Conservation (phyloP, 2,329 filamentous ascomycete species). For the Colletotrichum sansevieriae region DNA sequence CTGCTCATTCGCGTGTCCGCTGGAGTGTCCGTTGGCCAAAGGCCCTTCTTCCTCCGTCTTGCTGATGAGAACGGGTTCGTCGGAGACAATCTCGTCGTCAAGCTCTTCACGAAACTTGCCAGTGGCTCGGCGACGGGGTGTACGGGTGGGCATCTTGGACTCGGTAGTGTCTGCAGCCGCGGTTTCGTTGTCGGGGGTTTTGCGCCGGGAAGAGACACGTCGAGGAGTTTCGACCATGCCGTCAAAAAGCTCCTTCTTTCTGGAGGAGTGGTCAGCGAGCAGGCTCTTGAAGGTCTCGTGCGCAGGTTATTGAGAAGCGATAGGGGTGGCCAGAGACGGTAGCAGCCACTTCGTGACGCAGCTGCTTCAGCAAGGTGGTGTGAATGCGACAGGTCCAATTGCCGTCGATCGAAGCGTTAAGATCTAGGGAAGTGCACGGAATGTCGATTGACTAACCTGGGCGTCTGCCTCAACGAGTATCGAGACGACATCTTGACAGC, state of each 20-base stretch:
- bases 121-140: constrained; percentile 60
- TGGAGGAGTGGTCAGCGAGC: constrained; percentile 46
- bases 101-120: constrained; percentile 65
- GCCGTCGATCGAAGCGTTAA: constrained; percentile 29
- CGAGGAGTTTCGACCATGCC: constrained; percentile 73
- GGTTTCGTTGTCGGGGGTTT: constrained; percentile 53
- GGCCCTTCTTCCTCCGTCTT: constrained; percentile 15
- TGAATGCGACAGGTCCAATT: background rate
- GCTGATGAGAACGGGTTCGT: constrained; percentile 49
- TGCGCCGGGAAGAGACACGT: constrained; percentile 60
- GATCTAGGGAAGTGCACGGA: background rate
- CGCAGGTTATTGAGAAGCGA: constrained; percentile 9
- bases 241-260: constrained; percentile 72
- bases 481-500: constrained; percentile 51
- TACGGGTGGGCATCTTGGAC: constrained; percentile 44
- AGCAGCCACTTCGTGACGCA: background rate
- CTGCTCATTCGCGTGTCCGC: constrained; percentile 48
- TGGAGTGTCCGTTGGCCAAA: constrained; percentile 28
- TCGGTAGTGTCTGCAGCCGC: constrained; percentile 31
- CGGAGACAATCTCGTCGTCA: constrained; percentile 52
- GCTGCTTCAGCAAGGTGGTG: background rate
- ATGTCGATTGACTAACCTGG: constrained; percentile 48
- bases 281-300: too few species aligned
- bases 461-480: constrained; percentile 55
- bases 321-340: background rate